These are phyloP conservation scores for Pseudozyma tsukubaensis DNA, from an alignment of 1,284 basidiomycete species.

Conservation along the genomic window DNA sequence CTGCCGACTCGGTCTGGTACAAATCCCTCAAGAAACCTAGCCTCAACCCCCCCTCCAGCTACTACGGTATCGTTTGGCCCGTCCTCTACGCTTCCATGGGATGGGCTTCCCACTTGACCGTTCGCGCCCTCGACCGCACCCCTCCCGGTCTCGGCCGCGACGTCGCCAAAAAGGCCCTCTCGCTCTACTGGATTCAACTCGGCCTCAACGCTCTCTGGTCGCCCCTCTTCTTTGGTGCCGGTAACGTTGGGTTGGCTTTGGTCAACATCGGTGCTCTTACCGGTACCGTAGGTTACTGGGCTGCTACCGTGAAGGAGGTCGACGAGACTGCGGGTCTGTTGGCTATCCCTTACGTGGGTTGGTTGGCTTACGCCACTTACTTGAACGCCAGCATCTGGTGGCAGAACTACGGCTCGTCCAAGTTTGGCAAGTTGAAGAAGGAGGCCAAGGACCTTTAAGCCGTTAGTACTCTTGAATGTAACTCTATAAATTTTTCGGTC, in stretches of 20 bases:
- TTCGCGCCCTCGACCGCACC: conserved; percentile 62
- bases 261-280: conserved; percentile 76
- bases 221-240: conserved; percentile 77
- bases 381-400: conserved; percentile 77
- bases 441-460: conserved; percentile 49
- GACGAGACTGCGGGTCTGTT: conserved; percentile 62
- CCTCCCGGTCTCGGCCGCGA: conserved; percentile 69
- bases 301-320: conserved; percentile 54
- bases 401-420: conserved; percentile 58
- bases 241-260: conserved; percentile 71
- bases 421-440: conserved; percentile 53
- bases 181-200: conserved; percentile 79
- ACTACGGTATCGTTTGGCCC: conserved; percentile 72
- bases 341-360: conserved; percentile 67
- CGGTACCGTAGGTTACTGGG: conserved; percentile 73
- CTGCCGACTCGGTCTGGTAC: conserved; percentile 55
- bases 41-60: conserved; percentile 53
- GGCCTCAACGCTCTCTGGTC: conserved; percentile 78
- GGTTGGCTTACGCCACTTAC: conserved; percentile 78
- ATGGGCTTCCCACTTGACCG: conserved; percentile 76
- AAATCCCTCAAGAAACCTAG: conserved; percentile 58
- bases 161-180: conserved; percentile 73
- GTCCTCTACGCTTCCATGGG: conserved; percentile 75
- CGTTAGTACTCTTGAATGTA: too few relatives aligned
- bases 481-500: too few relatives aligned